Conservation (phyloP, 2,329 filamentous ascomycete genomes). For the Diaporthe vexans region DNA sequence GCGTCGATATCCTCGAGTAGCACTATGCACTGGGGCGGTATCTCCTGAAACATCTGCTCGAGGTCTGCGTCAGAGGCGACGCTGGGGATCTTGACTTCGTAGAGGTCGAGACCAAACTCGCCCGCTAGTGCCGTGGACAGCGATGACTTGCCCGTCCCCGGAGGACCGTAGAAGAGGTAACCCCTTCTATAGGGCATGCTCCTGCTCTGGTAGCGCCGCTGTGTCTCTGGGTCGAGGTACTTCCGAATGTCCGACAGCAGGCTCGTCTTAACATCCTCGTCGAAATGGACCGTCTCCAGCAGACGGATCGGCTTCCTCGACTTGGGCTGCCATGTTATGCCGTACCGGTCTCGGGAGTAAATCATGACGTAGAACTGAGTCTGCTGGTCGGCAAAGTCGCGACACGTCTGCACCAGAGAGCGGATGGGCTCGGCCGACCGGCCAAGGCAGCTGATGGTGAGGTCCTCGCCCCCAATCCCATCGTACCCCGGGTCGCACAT, state of each 20-base stretch:
- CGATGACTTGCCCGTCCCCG: slow-evolving; percentile 72
- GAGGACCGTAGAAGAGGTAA: slow-evolving; percentile 75
- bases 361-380: slow-evolving; percentile 65
- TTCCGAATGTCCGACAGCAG: slow-evolving; percentile 65
- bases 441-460: slow-evolving; percentile 64
- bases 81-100: slow-evolving; percentile 63
- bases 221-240: slow-evolving; percentile 63
- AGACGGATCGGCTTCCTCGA: slow-evolving; percentile 63
- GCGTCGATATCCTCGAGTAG: slow-evolving; percentile 69
- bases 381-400: slow-evolving; percentile 62
- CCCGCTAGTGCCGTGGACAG: slow-evolving; percentile 67
- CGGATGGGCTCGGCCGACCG: slow-evolving; percentile 65
- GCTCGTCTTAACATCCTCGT: slow-evolving; percentile 59
- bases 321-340: slow-evolving; percentile 63
- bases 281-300: slow-evolving; percentile 66
- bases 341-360: slow-evolving; percentile 60
- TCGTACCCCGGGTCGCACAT: slow-evolving; percentile 60
- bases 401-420: slow-evolving; percentile 59
- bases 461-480: slow-evolving; percentile 60
- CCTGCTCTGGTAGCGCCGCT: slow-evolving; percentile 73
- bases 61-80: slow-evolving; percentile 64
- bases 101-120: slow-evolving; percentile 64
- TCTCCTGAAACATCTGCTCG: slow-evolving; percentile 64
- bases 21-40: slow-evolving; percentile 67
- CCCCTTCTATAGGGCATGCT: slow-evolving; percentile 76